Base-by-base conservation (phyloP, 768 basidiomycete species). In the Phanerochaete carnosa region DNA sequence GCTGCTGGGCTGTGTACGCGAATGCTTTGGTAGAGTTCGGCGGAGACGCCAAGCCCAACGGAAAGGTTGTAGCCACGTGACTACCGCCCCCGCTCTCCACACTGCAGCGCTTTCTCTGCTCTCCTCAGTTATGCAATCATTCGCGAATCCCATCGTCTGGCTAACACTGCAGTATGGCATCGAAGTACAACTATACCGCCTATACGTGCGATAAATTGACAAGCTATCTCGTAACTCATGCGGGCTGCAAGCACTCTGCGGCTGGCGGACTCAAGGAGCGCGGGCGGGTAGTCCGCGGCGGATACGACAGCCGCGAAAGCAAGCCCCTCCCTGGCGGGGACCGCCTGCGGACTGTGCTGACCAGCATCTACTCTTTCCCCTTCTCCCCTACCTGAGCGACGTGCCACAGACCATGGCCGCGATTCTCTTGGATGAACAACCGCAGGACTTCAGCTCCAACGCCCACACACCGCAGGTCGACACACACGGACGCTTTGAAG, bases 361-460 rank as follows among this genome's bases (percentile, higher is more conserved):
- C 39, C 19, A 12, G 8, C 16, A 7, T 43, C 39, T 19, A 7
- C 39, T 19, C 39, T 43, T 19, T 43, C 19, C 39, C 19, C 39
- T 19, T 43, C 39, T 19, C 39, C 19, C 39, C 19, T 19, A 8
- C 19, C 39, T 19, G 11, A 7, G 39, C 39, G 8, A 4, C 39
- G 5, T 43, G 4, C 39, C 5, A 4, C 39, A 9, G 4, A 19
- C 19, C 28, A 29, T 57, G 45, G 22, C 39, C 54, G 23, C 45
- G 28, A 50, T 62, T 26, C 50, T 32, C 28, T 23, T 43, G n/a
- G 4, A 28, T 47, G 64, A 67, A 29, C 39, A 43, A 43, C 8
- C 19, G 39, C 39, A 50, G 15, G 70, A 72, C n/a, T 66, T 72
- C 64, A 72, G 70, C 64, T 72, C 70, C 28, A 72, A 72, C 60